These are phyloP conservation scores for Salmacisia buchloeana DNA, from an alignment of 1,284 basidiomycete genomes.

Conservation along the genomic window DNA sequence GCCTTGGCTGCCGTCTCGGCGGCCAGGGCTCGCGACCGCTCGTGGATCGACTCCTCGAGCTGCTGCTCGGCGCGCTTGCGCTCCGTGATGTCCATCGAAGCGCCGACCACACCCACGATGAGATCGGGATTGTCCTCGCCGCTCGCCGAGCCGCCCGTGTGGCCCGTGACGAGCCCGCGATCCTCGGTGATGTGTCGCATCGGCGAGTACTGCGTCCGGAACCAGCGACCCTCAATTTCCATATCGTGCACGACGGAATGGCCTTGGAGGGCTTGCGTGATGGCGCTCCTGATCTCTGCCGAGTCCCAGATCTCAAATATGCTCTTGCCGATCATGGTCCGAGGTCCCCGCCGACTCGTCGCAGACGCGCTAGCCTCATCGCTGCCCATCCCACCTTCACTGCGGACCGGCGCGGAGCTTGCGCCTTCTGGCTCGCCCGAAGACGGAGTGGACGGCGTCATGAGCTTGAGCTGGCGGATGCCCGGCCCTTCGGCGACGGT, in stretches of 20 bases:
- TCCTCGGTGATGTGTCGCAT: conserved; percentile 16
- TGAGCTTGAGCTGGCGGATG: conserved; percentile 37
- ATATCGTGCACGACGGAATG: conserved; percentile 41
- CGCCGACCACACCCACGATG: conserved; percentile 49
- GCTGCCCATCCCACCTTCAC: conserved; percentile 21
- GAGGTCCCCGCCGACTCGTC: neutral
- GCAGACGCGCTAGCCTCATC: conserved; percentile 12
- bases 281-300: conserved; percentile 30
- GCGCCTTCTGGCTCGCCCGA: conserved; percentile 29
- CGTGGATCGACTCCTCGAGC: conserved; percentile 45
- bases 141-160: neutral
- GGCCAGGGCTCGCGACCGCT: conserved; percentile 45
- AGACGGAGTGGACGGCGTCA: conserved; percentile 32
- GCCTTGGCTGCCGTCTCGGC: conserved; percentile 53
- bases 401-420: conserved; percentile 14
- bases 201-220: conserved; percentile 42
- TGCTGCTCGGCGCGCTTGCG: conserved; percentile 43
- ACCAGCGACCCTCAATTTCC: conserved; percentile 45
- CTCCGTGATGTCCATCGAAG: conserved; percentile 51
- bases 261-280: conserved; percentile 33
- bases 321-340: conserved; percentile 35
- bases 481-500: conserved; percentile 43
- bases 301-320: conserved; percentile 42
- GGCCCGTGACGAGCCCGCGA: neutral
- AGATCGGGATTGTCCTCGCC: conserved; percentile 3